These are phyloP conservation scores for Diospyros kaki DNA, from an alignment of 148 eudicot genomes.

Conservation along the genomic window DNA sequence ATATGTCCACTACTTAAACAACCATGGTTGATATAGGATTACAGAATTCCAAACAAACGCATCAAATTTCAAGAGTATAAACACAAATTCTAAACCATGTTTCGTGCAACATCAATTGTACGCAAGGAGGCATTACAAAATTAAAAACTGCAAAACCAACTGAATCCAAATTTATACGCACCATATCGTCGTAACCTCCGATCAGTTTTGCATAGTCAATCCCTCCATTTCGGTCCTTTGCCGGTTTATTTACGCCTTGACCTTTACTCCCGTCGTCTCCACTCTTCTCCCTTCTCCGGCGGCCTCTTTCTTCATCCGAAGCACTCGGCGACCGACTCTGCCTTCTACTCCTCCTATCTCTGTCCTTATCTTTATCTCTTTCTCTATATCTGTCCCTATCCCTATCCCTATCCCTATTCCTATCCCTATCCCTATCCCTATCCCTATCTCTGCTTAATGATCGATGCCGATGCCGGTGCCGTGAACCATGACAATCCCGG, in stretches of 20 bases:
- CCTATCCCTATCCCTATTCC: slow-evolving; percentile 20
- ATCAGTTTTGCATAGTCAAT: slow-evolving; percentile 60
- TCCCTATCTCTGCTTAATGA: slow-evolving; percentile 21
- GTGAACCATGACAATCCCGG: slow-evolving; percentile 8
- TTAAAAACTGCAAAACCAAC: background rate
- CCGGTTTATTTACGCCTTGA: slow-evolving; percentile 17
- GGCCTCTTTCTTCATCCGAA: slow-evolving; percentile 25
- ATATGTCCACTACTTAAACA: background rate
- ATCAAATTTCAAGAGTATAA: background rate
- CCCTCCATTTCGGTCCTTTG: slow-evolving; percentile 33
- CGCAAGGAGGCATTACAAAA: background rate
- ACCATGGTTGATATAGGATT: background rate
- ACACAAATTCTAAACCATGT: background rate
- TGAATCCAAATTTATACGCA: slow-evolving; percentile 15
- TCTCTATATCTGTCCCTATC: slow-evolving; percentile 23
- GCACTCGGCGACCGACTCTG: slow-evolving; percentile 26
- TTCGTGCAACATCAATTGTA: too few relatives aligned
- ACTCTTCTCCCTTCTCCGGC: slow-evolving; percentile 26
- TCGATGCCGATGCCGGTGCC: slow-evolving; percentile 10
- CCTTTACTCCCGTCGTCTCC: slow-evolving; percentile 19
- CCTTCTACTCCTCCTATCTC: slow-evolving; percentile 25
- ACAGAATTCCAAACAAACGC: background rate
- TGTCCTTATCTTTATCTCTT: slow-evolving; percentile 16
- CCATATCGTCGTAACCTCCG: slow-evolving; percentile 74
- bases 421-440: slow-evolving; percentile 22